Evolutionary conservation across 331 rosid species (phyloP), one percentile per base, ranked within the genome.

Genomic region (Prunus yedoensis): DNA sequence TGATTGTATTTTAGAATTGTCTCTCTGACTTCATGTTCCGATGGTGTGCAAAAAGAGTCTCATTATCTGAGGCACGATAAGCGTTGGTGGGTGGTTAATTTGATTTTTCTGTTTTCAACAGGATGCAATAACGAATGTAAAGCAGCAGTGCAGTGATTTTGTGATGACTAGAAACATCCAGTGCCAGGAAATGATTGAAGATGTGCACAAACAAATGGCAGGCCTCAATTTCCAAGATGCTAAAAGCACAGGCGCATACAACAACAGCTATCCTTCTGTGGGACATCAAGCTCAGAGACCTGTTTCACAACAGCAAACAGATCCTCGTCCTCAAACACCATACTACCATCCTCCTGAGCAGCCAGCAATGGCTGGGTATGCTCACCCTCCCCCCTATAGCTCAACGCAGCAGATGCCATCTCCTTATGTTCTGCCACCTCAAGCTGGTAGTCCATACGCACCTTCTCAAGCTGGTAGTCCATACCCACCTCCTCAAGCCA

Each of bases 81-180:
- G 46, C 25, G 5, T 14, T 10, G 56, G 57, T 53, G 1, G 12
- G 21, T 41, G 47, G 16, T 68, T 56, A n/a, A 35, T 67, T 17
- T 35, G 16, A 4, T 20, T 47, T 21, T 15, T 18, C 50, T 8
- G 23, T 62, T 12, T 70, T 35, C 20, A 7, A 75, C 85, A 95
- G 99, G 99, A 92, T 73, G 99, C 97, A 38, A 90, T 95, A 83
- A 89, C 93, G 11, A 92, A 92, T 75, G 93, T 90, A 66, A 95
- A 92, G 89, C 99, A 95, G 87, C 99, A 95, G 81, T 88, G 99
- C 86, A 90, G 84, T 65, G 99, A 95, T 86, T 95, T 92, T 64
- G 87, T 88, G 64, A 95, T 95, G 99, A 95, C 99, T 14, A 88
- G 99, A 86, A 95, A 90, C 88, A 92, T 92, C 78, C 99, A 95